Conservation (phyloP, 306 rosid genomes). For the Trichosanthes cucumerina region DNA sequence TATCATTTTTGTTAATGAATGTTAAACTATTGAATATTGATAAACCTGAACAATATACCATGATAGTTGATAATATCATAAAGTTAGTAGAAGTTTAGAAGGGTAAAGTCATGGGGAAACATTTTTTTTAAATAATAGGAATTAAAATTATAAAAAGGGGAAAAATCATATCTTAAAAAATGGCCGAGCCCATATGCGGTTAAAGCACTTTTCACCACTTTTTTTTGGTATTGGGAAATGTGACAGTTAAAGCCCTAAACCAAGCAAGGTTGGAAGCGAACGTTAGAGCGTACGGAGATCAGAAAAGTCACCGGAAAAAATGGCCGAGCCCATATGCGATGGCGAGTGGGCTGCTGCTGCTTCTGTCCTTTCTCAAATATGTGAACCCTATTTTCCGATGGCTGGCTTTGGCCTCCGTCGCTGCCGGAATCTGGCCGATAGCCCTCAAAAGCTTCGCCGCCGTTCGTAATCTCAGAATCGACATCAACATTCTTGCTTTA, state of each 20-base stretch:
- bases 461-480: slow-evolving; percentile 46
- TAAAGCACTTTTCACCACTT: not conserved
- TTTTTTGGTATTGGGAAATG: not conserved
- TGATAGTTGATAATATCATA: too few species aligned
- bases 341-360: slow-evolving; percentile 45
- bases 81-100: too few species aligned
- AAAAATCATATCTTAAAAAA: too few species aligned
- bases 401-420: slow-evolving; percentile 72
- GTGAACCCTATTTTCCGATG: slow-evolving; percentile 40
- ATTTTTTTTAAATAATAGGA: too few species aligned
- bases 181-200: too few species aligned
- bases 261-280: slow-evolving; percentile 76
- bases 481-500: slow-evolving; percentile 62
- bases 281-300: slow-evolving; percentile 43
- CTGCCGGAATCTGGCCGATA: slow-evolving; percentile 43
- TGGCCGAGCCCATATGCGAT: slow-evolving; percentile 81
- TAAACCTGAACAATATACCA: too few species aligned
- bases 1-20: too few species aligned
- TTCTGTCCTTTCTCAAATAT: slow-evolving; percentile 47
- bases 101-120: too few species aligned
- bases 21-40: too few species aligned
- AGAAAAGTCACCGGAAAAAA: slow-evolving; percentile 28
- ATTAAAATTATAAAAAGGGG: too few species aligned
- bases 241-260: slow-evolving; percentile 75
- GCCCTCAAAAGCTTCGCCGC: slow-evolving; percentile 36